Conservation (phyloP, 2,329 filamentous ascomycete genomes). For the Setomelanomma holmii region DNA sequence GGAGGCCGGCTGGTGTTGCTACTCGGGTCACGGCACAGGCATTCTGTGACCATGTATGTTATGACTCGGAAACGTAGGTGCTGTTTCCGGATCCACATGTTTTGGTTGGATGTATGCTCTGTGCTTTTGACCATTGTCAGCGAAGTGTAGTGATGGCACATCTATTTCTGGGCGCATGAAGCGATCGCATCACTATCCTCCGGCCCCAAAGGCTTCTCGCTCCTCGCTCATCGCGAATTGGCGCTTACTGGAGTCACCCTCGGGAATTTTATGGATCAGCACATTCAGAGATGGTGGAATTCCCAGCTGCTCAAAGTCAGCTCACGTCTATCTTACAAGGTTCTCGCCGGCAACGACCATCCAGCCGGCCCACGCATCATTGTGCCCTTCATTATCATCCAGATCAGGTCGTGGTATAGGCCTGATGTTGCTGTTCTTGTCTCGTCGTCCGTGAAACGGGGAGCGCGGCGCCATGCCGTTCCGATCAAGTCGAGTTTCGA, state of each 20-base stretch:
- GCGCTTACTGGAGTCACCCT: no score
- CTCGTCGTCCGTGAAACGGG: conserved; percentile 16
- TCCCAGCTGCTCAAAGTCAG: no score
- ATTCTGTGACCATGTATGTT: conserved; percentile 31
- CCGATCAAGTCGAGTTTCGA: conserved; percentile 28
- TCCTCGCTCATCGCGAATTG: no score
- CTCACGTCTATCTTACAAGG: no score
- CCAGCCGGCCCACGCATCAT: no score
- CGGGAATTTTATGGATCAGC: no score
- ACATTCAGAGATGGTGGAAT: no score
- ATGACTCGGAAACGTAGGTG: conserved; percentile 29
- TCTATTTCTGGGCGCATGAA: not conserved
- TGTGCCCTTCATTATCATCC: no score
- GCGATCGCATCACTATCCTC: not conserved
- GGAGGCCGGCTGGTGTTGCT: conserved; percentile 25
- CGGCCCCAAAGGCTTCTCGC: no score
- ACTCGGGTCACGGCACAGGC: conserved; percentile 22
- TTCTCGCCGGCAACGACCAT: no score
- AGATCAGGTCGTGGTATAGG: not conserved
- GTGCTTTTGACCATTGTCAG: not conserved
- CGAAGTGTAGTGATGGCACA: not conserved
- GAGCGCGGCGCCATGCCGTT: conserved; percentile 10
- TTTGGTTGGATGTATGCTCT: not conserved
- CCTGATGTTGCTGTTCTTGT: conserved; percentile 15
- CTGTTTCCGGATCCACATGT: conserved; percentile 12